phyloP scores from a whole-genome alignment of 441 rosid species.

The Populus hybrid region DNA sequence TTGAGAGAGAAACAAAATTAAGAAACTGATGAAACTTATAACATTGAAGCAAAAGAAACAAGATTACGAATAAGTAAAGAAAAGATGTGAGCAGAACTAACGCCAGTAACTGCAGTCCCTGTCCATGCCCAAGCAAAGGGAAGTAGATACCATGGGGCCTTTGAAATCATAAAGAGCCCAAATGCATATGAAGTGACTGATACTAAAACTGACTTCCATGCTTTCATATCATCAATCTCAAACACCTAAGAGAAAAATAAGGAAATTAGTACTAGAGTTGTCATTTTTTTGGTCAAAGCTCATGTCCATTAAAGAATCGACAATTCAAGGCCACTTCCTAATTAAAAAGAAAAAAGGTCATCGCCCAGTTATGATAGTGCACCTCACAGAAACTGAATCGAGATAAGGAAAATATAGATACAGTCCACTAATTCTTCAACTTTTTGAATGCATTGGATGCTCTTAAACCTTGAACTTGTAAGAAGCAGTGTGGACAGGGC shows the following conservation, averaged over 20 bases:
- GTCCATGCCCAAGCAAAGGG: constrained; percentile 98
- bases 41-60: background rate
- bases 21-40: background rate
- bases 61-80: background rate
- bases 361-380: background rate
- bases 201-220: constrained; percentile 78
- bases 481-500: background rate
- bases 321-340: background rate
- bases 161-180: constrained; percentile 82
- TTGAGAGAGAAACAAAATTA: constrained; percentile 21
- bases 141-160: constrained; percentile 87
- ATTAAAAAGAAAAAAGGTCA: too few species aligned
- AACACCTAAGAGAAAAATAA: constrained; percentile 48
- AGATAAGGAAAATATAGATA: background rate
- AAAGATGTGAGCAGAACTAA: constrained; percentile 22
- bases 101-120: constrained; percentile 92
- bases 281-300: constrained; percentile 2
- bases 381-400: background rate
- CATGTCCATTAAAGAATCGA: constrained; percentile 2
- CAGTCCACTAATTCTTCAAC: background rate
- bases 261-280: constrained; percentile 10
- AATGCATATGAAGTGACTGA: constrained; percentile 74
- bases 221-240: constrained; percentile 82
- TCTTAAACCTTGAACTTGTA: background rate
- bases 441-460: background rate